A percentile compares a stretch with the other conserved stretches of the same genome.
These are phyloP conservation scores for Galerina marginata DNA, from an alignment of 768 basidiomycete species.

Conservation along the genomic window DNA sequence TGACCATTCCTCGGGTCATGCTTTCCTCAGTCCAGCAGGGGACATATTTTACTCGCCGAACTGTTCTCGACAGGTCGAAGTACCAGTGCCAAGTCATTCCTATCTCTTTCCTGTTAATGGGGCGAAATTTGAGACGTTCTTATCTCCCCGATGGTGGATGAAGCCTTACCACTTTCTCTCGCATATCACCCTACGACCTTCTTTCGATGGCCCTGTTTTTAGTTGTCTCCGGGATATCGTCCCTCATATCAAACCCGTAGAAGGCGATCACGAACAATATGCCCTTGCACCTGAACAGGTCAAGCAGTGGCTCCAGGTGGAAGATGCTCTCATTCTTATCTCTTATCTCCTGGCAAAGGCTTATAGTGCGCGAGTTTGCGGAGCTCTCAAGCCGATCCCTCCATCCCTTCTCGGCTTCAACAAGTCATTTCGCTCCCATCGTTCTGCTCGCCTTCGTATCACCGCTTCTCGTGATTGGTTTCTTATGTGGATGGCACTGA, in stretches of 20 bases:
- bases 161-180: neutral
- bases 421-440: neutral
- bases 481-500: constrained; percentile 11
- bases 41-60: constrained; percentile 5
- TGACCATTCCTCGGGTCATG: constrained; percentile 2
- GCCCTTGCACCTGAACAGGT: neutral
- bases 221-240: constrained; percentile 1
- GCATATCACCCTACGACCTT: constrained; percentile 1
- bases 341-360: neutral
- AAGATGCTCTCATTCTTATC: neutral
- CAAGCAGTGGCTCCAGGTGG: neutral
- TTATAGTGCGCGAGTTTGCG: neutral
- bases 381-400: neutral
- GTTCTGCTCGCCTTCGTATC: neutral
- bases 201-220: constrained; percentile 5
- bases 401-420: neutral
- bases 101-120: neutral
- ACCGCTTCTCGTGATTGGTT: constrained; percentile 10
- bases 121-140: neutral
- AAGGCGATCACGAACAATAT: neutral
- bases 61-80: neutral
- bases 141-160: constrained; percentile 11
- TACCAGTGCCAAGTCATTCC: neutral
- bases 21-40: constrained; percentile 1
- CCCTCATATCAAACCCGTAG: neutral